Percentiles rank a stretch among this genome's conserved stretches.
phyloP scores from a whole-genome alignment of 148 eudicot genomes.

The Rhododendron vialii region DNA sequence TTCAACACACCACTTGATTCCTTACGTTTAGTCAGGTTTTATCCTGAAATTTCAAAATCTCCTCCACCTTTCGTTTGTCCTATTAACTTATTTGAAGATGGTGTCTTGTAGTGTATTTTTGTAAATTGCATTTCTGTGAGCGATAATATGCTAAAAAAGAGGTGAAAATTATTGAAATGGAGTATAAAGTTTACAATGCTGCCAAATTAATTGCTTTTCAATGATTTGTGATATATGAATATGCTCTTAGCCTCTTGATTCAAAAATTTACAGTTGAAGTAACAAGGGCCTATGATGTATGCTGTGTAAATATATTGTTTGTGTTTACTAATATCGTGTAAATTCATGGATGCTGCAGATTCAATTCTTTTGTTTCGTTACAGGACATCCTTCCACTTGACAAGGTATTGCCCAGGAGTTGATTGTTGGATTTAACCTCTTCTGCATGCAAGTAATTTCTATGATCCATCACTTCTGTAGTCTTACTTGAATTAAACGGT shows the following conservation, averaged over 20 bases:
- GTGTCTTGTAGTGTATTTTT: neutral
- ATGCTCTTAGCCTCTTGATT: neutral
- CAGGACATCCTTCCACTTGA: neutral
- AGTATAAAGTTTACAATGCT: no score
- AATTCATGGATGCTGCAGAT: neutral
- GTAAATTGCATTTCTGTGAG: neutral
- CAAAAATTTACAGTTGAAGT: neutral
- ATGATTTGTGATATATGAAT: neutral
- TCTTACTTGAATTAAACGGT: neutral
- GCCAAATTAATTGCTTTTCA: neutral
- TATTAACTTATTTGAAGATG: neutral
- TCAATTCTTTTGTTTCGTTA: neutral
- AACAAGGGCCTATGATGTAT: slow-evolving; percentile 14
- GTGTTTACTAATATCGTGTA: neutral
- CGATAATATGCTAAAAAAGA: no score
- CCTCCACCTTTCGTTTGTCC: neutral
- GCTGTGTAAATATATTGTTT: neutral
- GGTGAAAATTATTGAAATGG: neutral
- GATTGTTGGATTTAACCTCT: neutral
- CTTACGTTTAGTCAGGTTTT: slow-evolving; percentile 48
- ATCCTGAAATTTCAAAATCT: slow-evolving; percentile 45
- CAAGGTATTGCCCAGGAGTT: neutral
- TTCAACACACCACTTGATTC: slow-evolving; percentile 55
- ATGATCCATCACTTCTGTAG: neutral
- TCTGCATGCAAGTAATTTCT: neutral